These are phyloP conservation scores for Rhodotorula graminis DNA, from an alignment of 768 basidiomycete species.

Conservation along the genomic window DNA sequence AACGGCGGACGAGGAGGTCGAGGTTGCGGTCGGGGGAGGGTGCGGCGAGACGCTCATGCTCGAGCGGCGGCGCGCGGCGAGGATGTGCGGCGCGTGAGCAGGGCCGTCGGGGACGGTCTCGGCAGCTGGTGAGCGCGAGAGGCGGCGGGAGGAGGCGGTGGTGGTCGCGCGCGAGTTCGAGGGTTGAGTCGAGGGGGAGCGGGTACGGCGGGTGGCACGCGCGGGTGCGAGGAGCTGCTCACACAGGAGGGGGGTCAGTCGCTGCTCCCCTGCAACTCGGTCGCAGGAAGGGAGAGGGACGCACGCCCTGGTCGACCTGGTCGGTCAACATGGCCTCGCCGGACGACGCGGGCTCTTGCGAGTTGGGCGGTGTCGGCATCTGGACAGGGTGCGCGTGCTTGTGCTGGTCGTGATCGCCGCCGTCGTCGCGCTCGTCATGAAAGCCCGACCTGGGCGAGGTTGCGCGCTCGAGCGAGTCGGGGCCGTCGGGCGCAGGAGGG, in stretches of 20 bases:
- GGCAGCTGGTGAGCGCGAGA: not conserved
- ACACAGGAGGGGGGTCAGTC: not conserved
- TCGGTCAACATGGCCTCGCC: not conserved
- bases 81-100: constrained; percentile 9
- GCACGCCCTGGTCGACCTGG: not conserved
- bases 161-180: not conserved
- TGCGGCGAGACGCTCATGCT: not conserved
- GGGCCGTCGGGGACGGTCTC: constrained; percentile 4
- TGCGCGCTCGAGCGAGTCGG: not conserved
- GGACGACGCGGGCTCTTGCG: not conserved
- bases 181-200: not conserved
- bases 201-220: not conserved
- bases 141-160: not conserved
- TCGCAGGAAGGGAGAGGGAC: not conserved
- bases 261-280: no score
- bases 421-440: not conserved
- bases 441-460: not conserved
- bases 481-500: not conserved
- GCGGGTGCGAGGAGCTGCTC: not conserved
- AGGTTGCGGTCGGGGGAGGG: not conserved
- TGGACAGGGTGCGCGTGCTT: not conserved
- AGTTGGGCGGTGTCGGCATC: constrained; percentile 8
- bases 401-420: not conserved
- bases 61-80: constrained; percentile 2
- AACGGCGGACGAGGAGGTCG: no score